These are phyloP conservation scores for Setaria viridis DNA, from an alignment of 202 grass and related monocot genomes.

Conservation along the genomic window DNA sequence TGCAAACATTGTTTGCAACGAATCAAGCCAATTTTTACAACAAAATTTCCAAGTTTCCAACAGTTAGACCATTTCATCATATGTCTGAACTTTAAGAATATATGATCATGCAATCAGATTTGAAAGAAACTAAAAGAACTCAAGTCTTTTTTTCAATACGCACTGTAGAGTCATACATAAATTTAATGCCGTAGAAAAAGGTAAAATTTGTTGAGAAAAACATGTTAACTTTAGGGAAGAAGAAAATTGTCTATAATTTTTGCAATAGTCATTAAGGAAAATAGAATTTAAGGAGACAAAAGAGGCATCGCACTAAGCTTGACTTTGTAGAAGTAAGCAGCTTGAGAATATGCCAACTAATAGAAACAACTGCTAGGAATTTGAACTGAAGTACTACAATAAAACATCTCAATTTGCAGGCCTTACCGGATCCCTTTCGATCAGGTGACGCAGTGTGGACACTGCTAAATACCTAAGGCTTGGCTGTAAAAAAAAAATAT, in stretches of 20 bases:
- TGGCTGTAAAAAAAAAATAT: conserved; percentile 63
- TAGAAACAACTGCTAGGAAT: conserved; percentile 30
- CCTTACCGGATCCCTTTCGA: conserved; percentile 94
- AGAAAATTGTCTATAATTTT: background rate
- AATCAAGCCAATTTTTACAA: conserved; percentile 3
- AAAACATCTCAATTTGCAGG: conserved; percentile 35
- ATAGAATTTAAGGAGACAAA: background rate
- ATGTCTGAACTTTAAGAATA: conserved; percentile 4
- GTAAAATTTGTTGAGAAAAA: background rate
- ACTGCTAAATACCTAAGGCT: conserved; percentile 89
- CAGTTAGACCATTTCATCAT: background rate
- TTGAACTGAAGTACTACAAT: conserved; percentile 36
- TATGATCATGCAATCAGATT: conserved; percentile 8
- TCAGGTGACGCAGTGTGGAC: conserved; percentile 78
- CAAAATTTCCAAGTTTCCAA: background rate
- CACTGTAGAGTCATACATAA: background rate
- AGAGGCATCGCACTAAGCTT: background rate
- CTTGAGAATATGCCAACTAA: background rate
- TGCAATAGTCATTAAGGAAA: background rate
- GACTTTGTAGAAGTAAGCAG: background rate
- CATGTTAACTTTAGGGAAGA: background rate
- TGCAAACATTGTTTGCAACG: background rate
- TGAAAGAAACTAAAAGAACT: background rate
- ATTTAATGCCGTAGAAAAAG: background rate
- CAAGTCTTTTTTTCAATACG: background rate